Base-by-base conservation (phyloP, 305 asterid genomes). In the Ilex paraguariensis region DNA sequence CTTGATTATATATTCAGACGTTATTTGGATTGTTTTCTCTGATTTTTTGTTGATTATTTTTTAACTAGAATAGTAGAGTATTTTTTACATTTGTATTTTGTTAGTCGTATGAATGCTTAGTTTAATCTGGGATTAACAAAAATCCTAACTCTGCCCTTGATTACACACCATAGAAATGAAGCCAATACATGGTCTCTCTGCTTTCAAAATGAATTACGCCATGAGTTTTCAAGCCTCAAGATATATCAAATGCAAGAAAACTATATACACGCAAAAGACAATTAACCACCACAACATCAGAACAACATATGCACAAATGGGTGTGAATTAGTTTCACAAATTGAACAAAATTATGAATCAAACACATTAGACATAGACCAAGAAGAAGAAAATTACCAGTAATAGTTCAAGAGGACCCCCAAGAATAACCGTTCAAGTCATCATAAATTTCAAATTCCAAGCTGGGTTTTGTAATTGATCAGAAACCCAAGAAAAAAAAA, bases 361-460 rank as follows among this genome's bases (percentile, higher is more conserved):
- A 39, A 42, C 32, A 21, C 21, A 8, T 30, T 3, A 31, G 55
- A 59, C 54, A 68, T 33, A 62, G n/a, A 44, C 5, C 15, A 1
- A 56, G 60, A 42, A 44, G 67, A 73, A 70, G 62, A 66, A 75
- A 72, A 74, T 70, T 68, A 72, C 78, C 73, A 13, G 67, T 30
- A 57, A 31, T 63, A 54, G 75, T 36, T 36, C 36, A 16, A 40
- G 16, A 50, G 6, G 12, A 61, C 60, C 65, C 54, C 13, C 57
- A 58, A 10, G 56, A 66, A 73, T 66, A 62, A 65, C 51, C 61
- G 5, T 2, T 36, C 42, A 36, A 36, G 42, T 36, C 42, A 8
- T 36, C 7, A 56, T 52, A 46, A 79, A 56, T 21, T 66, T 62
- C 36, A 63, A 70, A 57, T 63, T 62, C 63, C 71, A 42, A 70